Base-by-base conservation (phyloP, 1,139 yeast species). In the Debaryomyces sp. region DNA sequence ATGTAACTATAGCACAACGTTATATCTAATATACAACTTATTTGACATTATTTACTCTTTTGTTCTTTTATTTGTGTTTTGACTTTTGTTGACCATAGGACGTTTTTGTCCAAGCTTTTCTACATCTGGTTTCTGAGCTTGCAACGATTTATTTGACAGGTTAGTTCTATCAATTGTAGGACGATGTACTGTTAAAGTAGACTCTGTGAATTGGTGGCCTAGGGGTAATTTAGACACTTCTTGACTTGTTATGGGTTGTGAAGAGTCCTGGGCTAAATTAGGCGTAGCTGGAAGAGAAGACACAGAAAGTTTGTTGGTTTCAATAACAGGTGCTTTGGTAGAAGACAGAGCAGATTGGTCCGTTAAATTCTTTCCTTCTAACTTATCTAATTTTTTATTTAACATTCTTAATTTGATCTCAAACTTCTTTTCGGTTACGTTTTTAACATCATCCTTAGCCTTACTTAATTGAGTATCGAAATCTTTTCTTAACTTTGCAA, bases 391-490 rank as follows among this genome's bases (percentile, higher is more conserved):
- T 57, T 72, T 75, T 54, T 77, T 69, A 55, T 68, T 75, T 60
- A 76, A 68, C 71, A 71, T 73, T 49, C 69, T 70, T 55, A 75
- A 62, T 54, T 72, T 73, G 51, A 75, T 62, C 48, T 75, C 78
- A 50, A 65, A 70, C 50, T 71, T 66, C 62, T 75, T 76, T 47
- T 73, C 76, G 26, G 71, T 68, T 45, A 68, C 68, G 47, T 63
- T 58, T 48, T 64, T 67, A 7, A 66, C 63, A 29, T 62, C 63
- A 13, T 55, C 60, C 54, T 67, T 66, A 44, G 71, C 78, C 9
- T 61, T 62, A 22, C 66, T 70, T 46, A 76, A 57, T 47, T 65
- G 67, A 26, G 57, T 50, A 23, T 63, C 63, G 46, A 71, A 68
- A 5, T 61, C 68, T 23, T 56, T 55, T 43, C 66, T 66, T 47